Conservation (phyloP, 345 rosid species). For the Eucalyptus sp. region DNA sequence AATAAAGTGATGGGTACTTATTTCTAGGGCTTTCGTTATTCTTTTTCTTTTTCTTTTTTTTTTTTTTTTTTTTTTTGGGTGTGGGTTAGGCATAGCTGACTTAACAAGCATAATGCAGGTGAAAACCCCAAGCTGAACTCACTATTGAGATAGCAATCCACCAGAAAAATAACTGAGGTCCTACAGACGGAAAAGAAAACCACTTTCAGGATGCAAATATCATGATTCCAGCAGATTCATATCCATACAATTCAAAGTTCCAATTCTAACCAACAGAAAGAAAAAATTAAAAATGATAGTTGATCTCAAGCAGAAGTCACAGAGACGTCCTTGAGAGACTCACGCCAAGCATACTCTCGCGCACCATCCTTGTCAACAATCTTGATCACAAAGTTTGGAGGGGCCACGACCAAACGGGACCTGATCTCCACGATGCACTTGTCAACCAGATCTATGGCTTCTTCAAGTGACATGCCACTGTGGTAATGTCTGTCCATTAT, state of each 20-base stretch:
- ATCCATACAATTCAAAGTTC: background rate
- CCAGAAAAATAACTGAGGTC: background rate
- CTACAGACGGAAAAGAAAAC: background rate
- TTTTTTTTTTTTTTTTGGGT: accelerated
- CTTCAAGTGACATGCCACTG: constrained; percentile 87
- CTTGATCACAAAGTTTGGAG: constrained; percentile 91
- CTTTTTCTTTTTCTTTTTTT: too few species aligned
- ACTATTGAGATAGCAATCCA: background rate
- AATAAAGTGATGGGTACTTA: background rate
- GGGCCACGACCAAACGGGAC: constrained; percentile 86
- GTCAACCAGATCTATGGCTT: constrained; percentile 74
- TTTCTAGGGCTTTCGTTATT: background rate
- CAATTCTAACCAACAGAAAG: background rate
- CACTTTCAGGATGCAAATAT: background rate
- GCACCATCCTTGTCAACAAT: constrained; percentile 93
- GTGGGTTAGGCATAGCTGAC: background rate
- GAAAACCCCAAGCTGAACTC: background rate
- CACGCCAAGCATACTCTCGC: constrained; percentile 73
- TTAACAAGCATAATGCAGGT: background rate
- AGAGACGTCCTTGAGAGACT: constrained; percentile 46
- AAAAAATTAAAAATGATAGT: background rate
- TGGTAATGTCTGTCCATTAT: constrained; percentile 97
- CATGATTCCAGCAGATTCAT: background rate
- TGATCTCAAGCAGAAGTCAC: constrained; percentile 10
- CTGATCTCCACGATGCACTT: constrained; percentile 86